These are phyloP conservation scores for Curvularia lunata DNA, from an alignment of 2,329 filamentous ascomycete genomes.

Conservation along the genomic window DNA sequence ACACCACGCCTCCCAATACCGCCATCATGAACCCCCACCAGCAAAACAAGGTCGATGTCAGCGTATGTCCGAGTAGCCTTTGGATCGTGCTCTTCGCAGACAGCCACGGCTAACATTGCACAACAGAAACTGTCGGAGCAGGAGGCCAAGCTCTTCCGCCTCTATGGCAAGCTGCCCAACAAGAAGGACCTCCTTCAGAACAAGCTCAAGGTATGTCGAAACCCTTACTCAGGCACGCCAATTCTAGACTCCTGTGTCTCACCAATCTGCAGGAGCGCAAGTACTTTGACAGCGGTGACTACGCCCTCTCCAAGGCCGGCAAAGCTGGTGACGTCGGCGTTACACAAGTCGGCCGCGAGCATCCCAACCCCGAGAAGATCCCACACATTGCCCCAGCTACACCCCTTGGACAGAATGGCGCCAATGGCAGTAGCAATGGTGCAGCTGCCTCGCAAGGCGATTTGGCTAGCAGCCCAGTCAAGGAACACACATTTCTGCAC, in stretches of 20 bases:
- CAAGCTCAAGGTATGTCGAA: constrained; percentile 77
- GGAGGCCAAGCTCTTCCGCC: constrained; percentile 93
- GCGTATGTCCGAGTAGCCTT: constrained; percentile 65
- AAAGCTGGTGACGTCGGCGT: constrained; percentile 94
- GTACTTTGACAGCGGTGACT: constrained; percentile 97
- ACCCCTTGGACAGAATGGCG: constrained; percentile 50
- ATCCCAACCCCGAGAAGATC: constrained; percentile 94
- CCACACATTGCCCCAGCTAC: constrained; percentile 78
- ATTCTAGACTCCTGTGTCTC: constrained; percentile 5
- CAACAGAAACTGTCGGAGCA: constrained; percentile 85
- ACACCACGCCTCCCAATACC: constrained; percentile 15
- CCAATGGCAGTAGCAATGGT: constrained; percentile 34
- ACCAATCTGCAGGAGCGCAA: constrained; percentile 72
- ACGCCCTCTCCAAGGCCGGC: constrained; percentile 94
- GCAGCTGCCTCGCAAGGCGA: constrained; percentile 46
- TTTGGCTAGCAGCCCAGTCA: constrained; percentile 77
- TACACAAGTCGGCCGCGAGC: constrained; percentile 90
- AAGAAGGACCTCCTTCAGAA: constrained; percentile 97
- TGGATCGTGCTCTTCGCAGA: constrained; percentile 16
- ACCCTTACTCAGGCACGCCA: not conserved
- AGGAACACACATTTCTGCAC: constrained; percentile 87
- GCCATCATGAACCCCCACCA: constrained; percentile 87
- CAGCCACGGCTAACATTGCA: constrained; percentile 26
- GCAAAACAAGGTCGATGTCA: constrained; percentile 98
- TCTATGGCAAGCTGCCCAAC: constrained; percentile 97